A percentile compares a stretch with the other conserved stretches of the same genome.
Evolutionary conservation across 345 rosid genomes (phyloP).

Genomic region (Ricinus communis): DNA sequence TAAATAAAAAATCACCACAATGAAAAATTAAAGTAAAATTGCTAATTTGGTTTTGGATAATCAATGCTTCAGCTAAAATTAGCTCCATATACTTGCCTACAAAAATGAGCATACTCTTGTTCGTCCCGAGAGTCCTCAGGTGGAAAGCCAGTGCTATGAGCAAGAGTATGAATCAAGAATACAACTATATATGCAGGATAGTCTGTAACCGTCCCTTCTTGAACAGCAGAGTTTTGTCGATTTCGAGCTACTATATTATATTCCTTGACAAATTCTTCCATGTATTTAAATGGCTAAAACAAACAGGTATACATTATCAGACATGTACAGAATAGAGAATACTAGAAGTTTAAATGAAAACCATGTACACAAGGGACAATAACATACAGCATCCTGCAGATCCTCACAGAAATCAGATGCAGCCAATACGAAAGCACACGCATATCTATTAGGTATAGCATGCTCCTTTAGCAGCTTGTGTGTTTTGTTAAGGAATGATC

Average conservation of each 20-base stretch:
- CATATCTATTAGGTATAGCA: constrained; percentile 71
- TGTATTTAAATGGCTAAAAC: constrained; percentile 60
- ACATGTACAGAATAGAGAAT: constrained; percentile 5
- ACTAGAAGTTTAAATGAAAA: not conserved
- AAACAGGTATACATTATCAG: constrained; percentile 18
- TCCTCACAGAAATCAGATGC: constrained; percentile 49
- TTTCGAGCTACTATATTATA: constrained; percentile 50
- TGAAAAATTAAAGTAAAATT: constrained; percentile 12
- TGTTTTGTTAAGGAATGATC: constrained; percentile 58
- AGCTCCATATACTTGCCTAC: constrained; percentile 44
- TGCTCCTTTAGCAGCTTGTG: constrained; percentile 60
- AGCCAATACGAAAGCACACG: constrained; percentile 78
- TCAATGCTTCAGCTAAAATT: not conserved
- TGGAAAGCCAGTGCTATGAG: constrained; percentile 69
- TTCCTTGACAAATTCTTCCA: constrained; percentile 66
- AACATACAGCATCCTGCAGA: constrained; percentile 62
- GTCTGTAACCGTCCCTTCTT: constrained; percentile 52
- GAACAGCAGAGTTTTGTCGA: constrained; percentile 39
- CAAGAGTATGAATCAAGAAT: constrained; percentile 82
- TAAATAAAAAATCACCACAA: constrained; percentile 25
- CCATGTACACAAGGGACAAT: constrained; percentile 15
- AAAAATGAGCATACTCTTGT: constrained; percentile 56
- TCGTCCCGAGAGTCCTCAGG: constrained; percentile 68
- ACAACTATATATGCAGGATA: constrained; percentile 72
- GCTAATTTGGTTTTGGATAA: not conserved